phyloP scores from a whole-genome alignment of 495 filamentous ascomycete species.

The Neurospora sp. region DNA sequence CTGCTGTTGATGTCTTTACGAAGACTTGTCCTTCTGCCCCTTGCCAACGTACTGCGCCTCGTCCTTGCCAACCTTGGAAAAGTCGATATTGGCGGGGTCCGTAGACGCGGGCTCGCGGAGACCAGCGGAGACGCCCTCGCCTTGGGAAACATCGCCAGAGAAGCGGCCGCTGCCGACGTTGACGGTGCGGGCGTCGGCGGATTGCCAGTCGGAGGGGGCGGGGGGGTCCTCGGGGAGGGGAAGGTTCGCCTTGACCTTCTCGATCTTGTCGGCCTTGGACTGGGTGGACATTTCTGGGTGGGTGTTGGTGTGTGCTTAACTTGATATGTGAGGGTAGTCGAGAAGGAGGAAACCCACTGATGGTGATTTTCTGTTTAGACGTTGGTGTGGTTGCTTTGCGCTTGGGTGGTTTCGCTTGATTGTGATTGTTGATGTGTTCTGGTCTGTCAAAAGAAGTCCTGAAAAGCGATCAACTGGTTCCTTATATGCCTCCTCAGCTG shows the following conservation, averaged over 20 bases:
- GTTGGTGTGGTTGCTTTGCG: not conserved
- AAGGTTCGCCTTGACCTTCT: conserved; percentile 56
- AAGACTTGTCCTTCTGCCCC: not conserved
- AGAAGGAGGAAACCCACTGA: not conserved
- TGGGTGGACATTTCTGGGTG: conserved; percentile 20
- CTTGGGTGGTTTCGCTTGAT: not conserved
- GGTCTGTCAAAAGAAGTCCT: not conserved
- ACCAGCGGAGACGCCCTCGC: conserved; percentile 39
- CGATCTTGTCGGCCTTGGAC: conserved; percentile 54
- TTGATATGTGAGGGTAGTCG: not conserved
- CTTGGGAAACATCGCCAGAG: conserved; percentile 40
- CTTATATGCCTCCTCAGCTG: not conserved
- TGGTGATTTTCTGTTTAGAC: not conserved
- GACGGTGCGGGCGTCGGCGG: conserved; percentile 53
- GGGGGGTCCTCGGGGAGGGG: conserved; percentile 73
- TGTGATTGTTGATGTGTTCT: not conserved
- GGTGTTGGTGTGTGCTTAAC: not conserved
- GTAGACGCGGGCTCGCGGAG: conserved; percentile 55
- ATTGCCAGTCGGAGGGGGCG: conserved; percentile 60
- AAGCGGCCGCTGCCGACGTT: conserved; percentile 56
- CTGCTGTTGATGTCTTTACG: not conserved
- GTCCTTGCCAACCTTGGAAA: conserved; percentile 44
- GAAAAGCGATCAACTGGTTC: not conserved
- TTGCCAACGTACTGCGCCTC: conserved; percentile 9
- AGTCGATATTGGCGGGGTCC: conserved; percentile 34